phyloP scores from a whole-genome alignment of 768 basidiomycete species.

The Artomyces pyxidatus region DNA sequence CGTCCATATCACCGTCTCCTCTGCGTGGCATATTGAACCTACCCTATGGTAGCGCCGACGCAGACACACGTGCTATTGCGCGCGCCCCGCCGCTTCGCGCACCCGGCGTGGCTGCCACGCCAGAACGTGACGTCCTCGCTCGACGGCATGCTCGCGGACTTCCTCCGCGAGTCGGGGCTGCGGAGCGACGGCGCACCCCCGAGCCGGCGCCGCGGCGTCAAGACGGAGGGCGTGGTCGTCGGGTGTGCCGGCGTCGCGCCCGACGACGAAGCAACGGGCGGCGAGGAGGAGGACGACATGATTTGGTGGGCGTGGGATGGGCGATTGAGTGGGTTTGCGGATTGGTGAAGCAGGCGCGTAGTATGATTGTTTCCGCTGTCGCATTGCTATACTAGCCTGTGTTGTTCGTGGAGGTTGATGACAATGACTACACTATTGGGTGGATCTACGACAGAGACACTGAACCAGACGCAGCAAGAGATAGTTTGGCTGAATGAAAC shows the following conservation, averaged over 20 bases:
- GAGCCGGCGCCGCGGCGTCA: constrained; percentile 13
- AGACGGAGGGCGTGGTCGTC: constrained; percentile 37
- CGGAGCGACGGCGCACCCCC: constrained; percentile 19
- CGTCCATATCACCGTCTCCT: constrained; percentile 1
- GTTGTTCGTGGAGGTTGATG: too few species aligned
- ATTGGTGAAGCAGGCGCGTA: too few species aligned
- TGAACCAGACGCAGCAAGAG: too few species aligned
- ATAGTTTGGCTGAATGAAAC: too few species aligned
- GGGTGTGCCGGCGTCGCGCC: constrained; percentile 17
- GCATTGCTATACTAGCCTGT: too few species aligned
- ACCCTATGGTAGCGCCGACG: constrained; percentile 31
- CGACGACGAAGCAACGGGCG: constrained; percentile 1
- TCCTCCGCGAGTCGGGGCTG: constrained; percentile 25
- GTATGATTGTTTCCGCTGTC: too few species aligned
- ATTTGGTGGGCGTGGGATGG: constrained; percentile 50
- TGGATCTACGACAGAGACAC: too few species aligned
- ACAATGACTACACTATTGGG: too few species aligned
- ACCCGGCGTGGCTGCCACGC: constrained; percentile 39
- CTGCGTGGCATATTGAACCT: neutral
- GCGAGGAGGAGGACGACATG: constrained; percentile 34
- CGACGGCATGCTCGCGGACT: constrained; percentile 28
- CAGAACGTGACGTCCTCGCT: constrained; percentile 33
- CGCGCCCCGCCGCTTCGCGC: constrained; percentile 38
- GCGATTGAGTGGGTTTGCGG: constrained; percentile 37
- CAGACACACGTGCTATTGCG: constrained; percentile 40